phyloP scores from a whole-genome alignment of 2,329 filamentous ascomycete genomes.

The Cytospora chrysosperma region DNA sequence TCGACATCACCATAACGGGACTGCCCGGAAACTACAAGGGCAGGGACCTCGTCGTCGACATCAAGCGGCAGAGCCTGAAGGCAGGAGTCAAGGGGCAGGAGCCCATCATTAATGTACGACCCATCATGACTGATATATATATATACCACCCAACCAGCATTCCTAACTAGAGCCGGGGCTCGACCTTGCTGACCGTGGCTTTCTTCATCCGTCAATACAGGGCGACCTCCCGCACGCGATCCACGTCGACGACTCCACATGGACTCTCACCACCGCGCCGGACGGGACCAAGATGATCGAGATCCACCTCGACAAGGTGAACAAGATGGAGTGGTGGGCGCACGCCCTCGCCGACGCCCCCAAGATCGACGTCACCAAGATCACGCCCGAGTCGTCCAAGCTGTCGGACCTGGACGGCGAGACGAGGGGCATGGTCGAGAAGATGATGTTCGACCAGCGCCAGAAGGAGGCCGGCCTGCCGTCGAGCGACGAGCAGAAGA shows the following conservation, averaged over 20 bases:
- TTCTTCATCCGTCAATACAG: constrained; percentile 45
- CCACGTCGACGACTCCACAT: constrained; percentile 83
- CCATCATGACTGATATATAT: not conserved
- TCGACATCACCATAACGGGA: constrained; percentile 70
- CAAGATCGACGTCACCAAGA: constrained; percentile 92
- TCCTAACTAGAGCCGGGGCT: not conserved
- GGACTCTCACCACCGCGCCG: constrained; percentile 76
- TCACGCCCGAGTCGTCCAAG: constrained; percentile 88
- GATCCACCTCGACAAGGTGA: constrained; percentile 90
- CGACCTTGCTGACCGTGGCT: not conserved
- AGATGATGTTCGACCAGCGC: constrained; percentile 99
- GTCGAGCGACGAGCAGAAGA: constrained; percentile 92
- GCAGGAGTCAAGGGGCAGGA: constrained; percentile 87
- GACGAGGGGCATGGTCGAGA: constrained; percentile 97
- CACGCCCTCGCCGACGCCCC: constrained; percentile 86
- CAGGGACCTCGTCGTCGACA: constrained; percentile 76
- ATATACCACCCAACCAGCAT: not conserved
- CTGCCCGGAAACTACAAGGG: constrained; percentile 84
- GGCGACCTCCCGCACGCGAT: constrained; percentile 82
- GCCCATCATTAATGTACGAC: constrained; percentile 75
- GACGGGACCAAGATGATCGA: constrained; percentile 68
- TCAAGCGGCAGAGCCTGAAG: constrained; percentile 75
- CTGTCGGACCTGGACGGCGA: constrained; percentile 91
- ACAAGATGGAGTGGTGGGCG: constrained; percentile 98
- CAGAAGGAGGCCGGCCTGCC: constrained; percentile 92